Conservation (phyloP, 768 basidiomycete genomes). For the Pulveroboletus sp. region DNA sequence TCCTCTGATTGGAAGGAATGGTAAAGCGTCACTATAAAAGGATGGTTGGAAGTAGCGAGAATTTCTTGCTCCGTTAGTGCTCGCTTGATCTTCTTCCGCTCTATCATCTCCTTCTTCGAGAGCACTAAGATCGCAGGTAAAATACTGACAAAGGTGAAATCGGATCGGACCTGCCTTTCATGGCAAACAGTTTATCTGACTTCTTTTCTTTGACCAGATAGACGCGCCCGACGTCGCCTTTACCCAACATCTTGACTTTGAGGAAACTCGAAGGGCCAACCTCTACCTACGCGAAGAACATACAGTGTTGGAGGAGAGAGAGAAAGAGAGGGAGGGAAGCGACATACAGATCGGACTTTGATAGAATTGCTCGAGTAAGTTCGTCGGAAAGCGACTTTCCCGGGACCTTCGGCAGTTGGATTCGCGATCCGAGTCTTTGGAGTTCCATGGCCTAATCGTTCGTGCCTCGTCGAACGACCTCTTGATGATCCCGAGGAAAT, state of each 20-base stretch:
- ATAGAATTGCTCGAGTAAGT: conserved; percentile 99
- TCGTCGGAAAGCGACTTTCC: conserved; percentile 74
- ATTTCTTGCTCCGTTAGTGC: conserved; percentile 99
- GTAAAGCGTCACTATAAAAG: conserved; percentile 98
- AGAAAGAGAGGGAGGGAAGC: background rate
- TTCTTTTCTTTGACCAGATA: conserved; percentile 99
- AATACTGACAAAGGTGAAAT: conserved; percentile 1
- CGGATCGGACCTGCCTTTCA: conserved; percentile 77
- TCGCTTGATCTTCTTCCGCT: conserved; percentile 98
- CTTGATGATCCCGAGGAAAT: conserved; percentile 72
- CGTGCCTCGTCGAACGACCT: conserved; percentile 41
- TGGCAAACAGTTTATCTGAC: conserved; percentile 90
- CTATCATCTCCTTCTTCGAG: conserved; percentile 99
- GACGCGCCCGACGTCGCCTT: conserved; percentile 97
- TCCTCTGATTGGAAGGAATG: conserved; percentile 99
- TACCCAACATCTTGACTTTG: conserved; percentile 97
- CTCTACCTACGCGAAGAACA: conserved; percentile 59
- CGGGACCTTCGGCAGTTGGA: conserved; percentile 44
- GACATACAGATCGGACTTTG: conserved; percentile 78
- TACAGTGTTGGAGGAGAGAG: background rate
- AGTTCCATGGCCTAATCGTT: conserved; percentile 25
- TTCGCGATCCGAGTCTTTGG: conserved; percentile 45
- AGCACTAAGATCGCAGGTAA: conserved; percentile 58
- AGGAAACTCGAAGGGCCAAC: conserved; percentile 91
- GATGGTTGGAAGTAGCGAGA: conserved; percentile 96